phyloP scores from a whole-genome alignment of 768 basidiomycete genomes.

The Suillus discolor region DNA sequence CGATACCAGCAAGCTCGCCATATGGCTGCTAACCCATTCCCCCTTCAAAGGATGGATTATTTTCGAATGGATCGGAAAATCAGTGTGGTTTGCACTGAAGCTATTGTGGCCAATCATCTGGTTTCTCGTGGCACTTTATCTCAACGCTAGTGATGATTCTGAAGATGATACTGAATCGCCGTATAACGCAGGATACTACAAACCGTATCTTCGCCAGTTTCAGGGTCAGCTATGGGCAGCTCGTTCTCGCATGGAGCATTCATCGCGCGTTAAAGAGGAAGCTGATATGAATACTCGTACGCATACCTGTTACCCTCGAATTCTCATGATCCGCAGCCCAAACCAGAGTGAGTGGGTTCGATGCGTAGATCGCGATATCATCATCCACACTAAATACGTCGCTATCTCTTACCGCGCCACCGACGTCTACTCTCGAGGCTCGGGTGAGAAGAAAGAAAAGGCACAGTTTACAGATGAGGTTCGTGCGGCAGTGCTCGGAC shows the following conservation, averaged over 20 bases:
- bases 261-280: slow-evolving; percentile 8
- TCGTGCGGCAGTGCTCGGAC: neutral
- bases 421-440: slow-evolving; percentile 13
- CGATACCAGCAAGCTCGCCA: slow-evolving; percentile 10
- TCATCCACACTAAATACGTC: slow-evolving; percentile 15
- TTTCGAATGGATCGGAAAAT: slow-evolving; percentile 14
- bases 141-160: neutral
- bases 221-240: slow-evolving; percentile 23
- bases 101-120: slow-evolving; percentile 14
- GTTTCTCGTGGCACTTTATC: neutral
- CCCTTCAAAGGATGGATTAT: neutral
- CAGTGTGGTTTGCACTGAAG: slow-evolving; percentile 8
- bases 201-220: slow-evolving; percentile 13
- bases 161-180: neutral
- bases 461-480: slow-evolving; percentile 12
- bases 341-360: slow-evolving; percentile 6
- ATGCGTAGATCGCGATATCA: slow-evolving; percentile 2
- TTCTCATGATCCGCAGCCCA: slow-evolving; percentile 8
- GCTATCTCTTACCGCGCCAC: slow-evolving; percentile 19
- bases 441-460: slow-evolving; percentile 8
- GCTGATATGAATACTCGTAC: slow-evolving; percentile 13
- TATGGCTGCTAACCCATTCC: slow-evolving; percentile 14
- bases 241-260: slow-evolving; percentile 20
- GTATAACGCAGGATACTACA: slow-evolving; percentile 8
- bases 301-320: slow-evolving; percentile 16